Evolutionary conservation across 2,329 filamentous ascomycete species (phyloP), one percentile per base, ranked within the genome.

Genomic region (Aspergillus cejpii): DNA sequence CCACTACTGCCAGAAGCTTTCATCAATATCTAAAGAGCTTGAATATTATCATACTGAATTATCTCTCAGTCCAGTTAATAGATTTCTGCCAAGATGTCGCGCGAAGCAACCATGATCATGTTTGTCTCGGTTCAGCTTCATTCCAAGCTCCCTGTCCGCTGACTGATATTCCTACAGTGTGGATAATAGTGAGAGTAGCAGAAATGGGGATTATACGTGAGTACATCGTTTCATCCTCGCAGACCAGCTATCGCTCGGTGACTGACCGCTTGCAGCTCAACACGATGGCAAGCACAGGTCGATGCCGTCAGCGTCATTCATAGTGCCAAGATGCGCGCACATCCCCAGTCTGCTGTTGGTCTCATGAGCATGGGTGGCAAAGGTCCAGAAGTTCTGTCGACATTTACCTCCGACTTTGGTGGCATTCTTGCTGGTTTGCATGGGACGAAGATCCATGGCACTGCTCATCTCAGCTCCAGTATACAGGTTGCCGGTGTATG

Each of bases 31-130:
- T 2, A 6, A 17, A 19, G 31, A 34, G 17, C 23, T 24, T n/a
- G 3, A 20, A 21, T 41, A 45, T 14, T 31, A 36, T 21, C 15
- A 37, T 34, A 23, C 40, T 29, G 40, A 10, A 14, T 33, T 28
- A 28, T n/a, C 23, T 24, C 23, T 37, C 38, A 6, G 11, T 6
- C 15, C 17, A 20, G 37, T 23, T 24, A 38, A 44, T 43, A 41
- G 43, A 55, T 46, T 53, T 60, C 69, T 69, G 72, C 69, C 81
- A 90, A 78, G 65, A 98, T 98, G 92, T 87, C 84, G 73, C 84
- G 98, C 72, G 92, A 98, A 83, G 94, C 92, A 74, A 94, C 94
- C 53, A 97, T 98, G 90, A 87, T 98, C 70, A 84, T 97, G 78
- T 72, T 52, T 45, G 68, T 66, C 51, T 21, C 24, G 29, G 10